phyloP scores from a whole-genome alignment of 2,329 filamentous ascomycete genomes.

The Magnaporthiopsis rhizophila region DNA sequence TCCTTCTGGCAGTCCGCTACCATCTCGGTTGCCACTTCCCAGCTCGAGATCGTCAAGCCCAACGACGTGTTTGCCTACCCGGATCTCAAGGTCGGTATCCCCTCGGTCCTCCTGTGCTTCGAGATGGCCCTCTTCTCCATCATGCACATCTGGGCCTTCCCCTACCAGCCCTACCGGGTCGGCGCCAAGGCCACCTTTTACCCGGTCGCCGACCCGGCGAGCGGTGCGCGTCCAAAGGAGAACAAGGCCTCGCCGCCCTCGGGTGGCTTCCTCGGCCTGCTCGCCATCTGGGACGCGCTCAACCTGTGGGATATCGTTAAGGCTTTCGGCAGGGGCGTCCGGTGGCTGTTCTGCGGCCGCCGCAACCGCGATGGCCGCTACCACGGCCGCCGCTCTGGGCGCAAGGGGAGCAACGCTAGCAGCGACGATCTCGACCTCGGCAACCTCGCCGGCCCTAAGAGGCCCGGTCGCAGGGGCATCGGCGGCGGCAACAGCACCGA shows the following conservation, averaged over 20 bases:
- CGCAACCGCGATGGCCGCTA: constrained; percentile 45
- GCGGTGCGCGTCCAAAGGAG: constrained; percentile 31
- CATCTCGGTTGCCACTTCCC: constrained; percentile 45
- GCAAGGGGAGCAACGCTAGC: constrained; percentile 13
- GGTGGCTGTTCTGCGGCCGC: constrained; percentile 73
- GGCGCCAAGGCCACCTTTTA: constrained; percentile 36
- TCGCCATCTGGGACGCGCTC: constrained; percentile 62
- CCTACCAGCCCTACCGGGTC: constrained; percentile 60
- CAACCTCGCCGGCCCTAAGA: constrained; percentile 13
- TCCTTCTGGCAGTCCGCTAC: constrained; percentile 72
- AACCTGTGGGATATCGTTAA: constrained; percentile 81
- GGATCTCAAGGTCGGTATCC: constrained; percentile 75
- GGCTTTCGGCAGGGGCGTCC: constrained; percentile 65
- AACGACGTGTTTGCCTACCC: constrained; percentile 57
- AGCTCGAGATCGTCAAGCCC: constrained; percentile 53
- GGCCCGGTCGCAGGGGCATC: constrained; percentile 11
- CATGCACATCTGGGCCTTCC: constrained; percentile 76
- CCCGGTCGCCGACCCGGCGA: constrained; percentile 32
- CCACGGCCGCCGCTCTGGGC: constrained; percentile 16
- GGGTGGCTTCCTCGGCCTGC: constrained; percentile 56
- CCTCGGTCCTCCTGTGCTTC: constrained; percentile 67
- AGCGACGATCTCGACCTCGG: constrained; percentile 9
- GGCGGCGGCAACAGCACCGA: constrained; percentile 28
- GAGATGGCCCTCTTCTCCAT: constrained; percentile 79
- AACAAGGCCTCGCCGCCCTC: constrained; percentile 43